Conservation (phyloP, 495 filamentous ascomycete species). For the Xylaria sp. region DNA sequence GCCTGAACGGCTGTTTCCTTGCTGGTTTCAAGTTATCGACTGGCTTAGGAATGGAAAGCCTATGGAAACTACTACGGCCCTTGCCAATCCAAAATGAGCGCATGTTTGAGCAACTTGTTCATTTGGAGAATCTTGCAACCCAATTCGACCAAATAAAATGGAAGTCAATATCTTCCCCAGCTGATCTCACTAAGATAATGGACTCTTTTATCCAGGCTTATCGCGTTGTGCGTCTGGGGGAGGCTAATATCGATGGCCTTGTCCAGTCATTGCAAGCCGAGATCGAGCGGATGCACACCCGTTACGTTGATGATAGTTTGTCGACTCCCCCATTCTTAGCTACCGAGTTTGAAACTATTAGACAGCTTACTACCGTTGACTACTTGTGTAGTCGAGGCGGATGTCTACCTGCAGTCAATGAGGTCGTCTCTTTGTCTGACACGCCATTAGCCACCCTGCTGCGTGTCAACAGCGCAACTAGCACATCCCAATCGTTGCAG, state of each 20-base stretch:
- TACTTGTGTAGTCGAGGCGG: slow-evolving; percentile 27
- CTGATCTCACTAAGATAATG: slow-evolving; percentile 55
- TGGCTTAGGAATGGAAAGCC: slow-evolving; percentile 81
- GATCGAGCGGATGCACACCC: slow-evolving; percentile 61
- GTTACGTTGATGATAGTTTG: slow-evolving; percentile 47
- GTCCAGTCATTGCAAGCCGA: slow-evolving; percentile 62
- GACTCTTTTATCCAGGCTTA: slow-evolving; percentile 61
- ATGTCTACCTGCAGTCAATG: slow-evolving; percentile 23
- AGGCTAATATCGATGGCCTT: slow-evolving; percentile 51
- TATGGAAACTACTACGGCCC: slow-evolving; percentile 80
- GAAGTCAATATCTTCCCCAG: slow-evolving; percentile 52
- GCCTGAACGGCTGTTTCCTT: slow-evolving; percentile 51
- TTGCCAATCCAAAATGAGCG: slow-evolving; percentile 46
- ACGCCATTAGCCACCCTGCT: slow-evolving; percentile 53
- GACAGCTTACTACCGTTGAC: slow-evolving; percentile 65
- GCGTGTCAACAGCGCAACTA: slow-evolving; percentile 47
- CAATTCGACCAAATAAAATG: slow-evolving; percentile 73
- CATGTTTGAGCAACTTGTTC: slow-evolving; percentile 61
- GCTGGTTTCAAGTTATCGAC: slow-evolving; percentile 67
- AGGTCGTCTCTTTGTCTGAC: slow-evolving; percentile 54
- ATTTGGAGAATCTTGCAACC: slow-evolving; percentile 72
- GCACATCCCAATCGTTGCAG: slow-evolving; percentile 46
- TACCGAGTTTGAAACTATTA: slow-evolving; percentile 68
- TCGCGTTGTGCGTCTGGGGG: slow-evolving; percentile 50
- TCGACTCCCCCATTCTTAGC: slow-evolving; percentile 62